These are phyloP conservation scores for Lanmaoa pseudosensibilis DNA, from an alignment of 768 basidiomycete species.

Conservation along the genomic window DNA sequence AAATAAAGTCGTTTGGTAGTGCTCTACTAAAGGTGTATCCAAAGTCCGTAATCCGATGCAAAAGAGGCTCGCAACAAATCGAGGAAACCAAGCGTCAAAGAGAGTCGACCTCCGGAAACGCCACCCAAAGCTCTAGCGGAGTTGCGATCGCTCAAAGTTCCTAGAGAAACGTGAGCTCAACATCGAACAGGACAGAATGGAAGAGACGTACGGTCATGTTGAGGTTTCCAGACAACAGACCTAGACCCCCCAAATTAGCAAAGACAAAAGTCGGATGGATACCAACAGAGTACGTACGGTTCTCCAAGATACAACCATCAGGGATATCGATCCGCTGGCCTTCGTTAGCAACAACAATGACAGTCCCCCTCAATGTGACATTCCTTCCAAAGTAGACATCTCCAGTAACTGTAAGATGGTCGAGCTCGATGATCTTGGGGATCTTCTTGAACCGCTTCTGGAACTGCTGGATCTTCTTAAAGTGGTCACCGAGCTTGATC, in stretches of 20 bases:
- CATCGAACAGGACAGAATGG: not conserved
- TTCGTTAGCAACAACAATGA: conserved; percentile 77
- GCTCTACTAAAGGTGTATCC: conserved; percentile 15
- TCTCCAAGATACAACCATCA: conserved; percentile 71
- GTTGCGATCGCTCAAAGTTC: conserved; percentile 29
- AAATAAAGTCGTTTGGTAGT: conserved; percentile 3
- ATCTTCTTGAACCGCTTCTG: conserved; percentile 78
- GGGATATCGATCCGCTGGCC: conserved; percentile 74
- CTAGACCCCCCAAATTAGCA: conserved; percentile 29
- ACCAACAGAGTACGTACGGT: conserved; percentile 42
- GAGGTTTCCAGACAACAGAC: conserved; percentile 72
- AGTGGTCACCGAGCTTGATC: conserved; percentile 75
- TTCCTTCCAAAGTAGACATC: conserved; percentile 69
- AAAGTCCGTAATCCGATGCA: conserved; percentile 25
- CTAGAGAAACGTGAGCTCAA: conserved; percentile 16
- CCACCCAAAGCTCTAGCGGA: not conserved
- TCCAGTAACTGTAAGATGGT: conserved; percentile 72
- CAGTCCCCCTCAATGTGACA: conserved; percentile 63
- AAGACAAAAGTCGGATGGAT: not conserved
- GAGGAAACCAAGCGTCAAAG: conserved; percentile 7
- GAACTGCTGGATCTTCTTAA: conserved; percentile 73
- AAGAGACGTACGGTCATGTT: conserved; percentile 60
- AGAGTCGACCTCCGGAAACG: conserved; percentile 2
- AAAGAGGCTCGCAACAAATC: not conserved
- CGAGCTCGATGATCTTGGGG: conserved; percentile 69